Conservation (phyloP, 495 filamentous ascomycete genomes). For the Penicilliopsis zonata region DNA sequence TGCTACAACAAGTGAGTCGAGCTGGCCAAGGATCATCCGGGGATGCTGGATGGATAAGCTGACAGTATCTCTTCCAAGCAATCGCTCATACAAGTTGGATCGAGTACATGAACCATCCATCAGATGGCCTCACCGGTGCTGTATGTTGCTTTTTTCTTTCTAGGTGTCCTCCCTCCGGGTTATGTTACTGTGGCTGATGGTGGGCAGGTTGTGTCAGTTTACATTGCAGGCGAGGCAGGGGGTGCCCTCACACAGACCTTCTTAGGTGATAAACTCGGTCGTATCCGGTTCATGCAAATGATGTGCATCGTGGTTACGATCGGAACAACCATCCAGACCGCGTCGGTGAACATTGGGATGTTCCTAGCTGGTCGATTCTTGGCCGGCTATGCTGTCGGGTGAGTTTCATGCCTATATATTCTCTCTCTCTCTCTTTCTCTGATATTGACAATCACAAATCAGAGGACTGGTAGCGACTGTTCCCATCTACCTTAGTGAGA, state of each 20-base stretch:
- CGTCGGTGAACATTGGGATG: constrained; percentile 47
- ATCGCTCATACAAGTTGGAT: constrained; percentile 51
- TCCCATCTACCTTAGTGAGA: constrained; percentile 47
- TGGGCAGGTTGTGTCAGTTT: constrained; percentile 41
- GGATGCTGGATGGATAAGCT: too few species aligned
- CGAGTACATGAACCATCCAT: constrained; percentile 44
- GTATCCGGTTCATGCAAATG: constrained; percentile 47
- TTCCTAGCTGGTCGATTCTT: constrained; percentile 44
- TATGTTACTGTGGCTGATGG: neutral
- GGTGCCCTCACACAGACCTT: constrained; percentile 41
- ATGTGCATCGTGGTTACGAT: constrained; percentile 46
- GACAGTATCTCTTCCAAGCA: constrained; percentile 21
- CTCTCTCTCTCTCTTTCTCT: neutral
- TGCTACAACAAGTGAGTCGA: constrained; percentile 44
- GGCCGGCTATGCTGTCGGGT: constrained; percentile 45
- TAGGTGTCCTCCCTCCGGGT: too few species aligned
- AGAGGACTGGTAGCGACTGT: constrained; percentile 44
- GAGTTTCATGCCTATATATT: constrained; percentile 4
- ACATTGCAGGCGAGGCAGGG: constrained; percentile 45
- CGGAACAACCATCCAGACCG: constrained; percentile 43
- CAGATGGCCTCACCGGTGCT: constrained; percentile 43
- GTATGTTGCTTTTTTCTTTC: constrained; percentile 14
- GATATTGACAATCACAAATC: neutral
- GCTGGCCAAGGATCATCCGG: neutral
- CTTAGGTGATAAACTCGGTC: constrained; percentile 42